Evolutionary conservation across 2,329 filamentous ascomycete species (phyloP).

Genomic region (Zalaria sp.): DNA sequence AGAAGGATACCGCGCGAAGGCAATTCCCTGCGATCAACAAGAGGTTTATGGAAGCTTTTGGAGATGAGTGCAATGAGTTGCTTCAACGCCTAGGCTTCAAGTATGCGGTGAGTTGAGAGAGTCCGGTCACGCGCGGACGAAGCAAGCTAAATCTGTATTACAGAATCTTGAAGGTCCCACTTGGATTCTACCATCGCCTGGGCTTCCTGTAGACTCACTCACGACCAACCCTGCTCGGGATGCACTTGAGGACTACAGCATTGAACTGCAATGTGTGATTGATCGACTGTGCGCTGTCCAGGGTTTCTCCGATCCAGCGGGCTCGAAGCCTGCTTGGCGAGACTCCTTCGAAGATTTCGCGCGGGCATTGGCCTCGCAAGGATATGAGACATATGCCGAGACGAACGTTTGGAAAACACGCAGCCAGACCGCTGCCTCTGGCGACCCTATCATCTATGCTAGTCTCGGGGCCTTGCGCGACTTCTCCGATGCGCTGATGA

Average conservation of each 20-base stretch:
- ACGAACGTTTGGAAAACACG: constrained; percentile 3
- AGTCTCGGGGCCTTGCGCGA: constrained; percentile 48
- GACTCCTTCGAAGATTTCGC: constrained; percentile 18
- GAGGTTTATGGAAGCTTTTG: constrained; percentile 49
- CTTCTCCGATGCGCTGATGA: constrained; percentile 47
- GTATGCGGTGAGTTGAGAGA: constrained; percentile 12
- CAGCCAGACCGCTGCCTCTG: too few relatives aligned
- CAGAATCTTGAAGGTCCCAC: constrained; percentile 3
- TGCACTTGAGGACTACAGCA: constrained; percentile 45
- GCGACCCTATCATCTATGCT: constrained; percentile 32
- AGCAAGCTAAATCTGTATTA: background rate
- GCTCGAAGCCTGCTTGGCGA: constrained; percentile 14
- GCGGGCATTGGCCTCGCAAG: constrained; percentile 17
- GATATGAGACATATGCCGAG: constrained; percentile 13
- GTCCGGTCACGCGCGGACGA: constrained; percentile 1
- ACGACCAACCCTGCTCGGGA: constrained; percentile 15
- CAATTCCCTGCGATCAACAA: constrained; percentile 47
- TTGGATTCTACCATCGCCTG: constrained; percentile 17
- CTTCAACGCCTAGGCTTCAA: constrained; percentile 45
- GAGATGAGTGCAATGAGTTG: constrained; percentile 44
- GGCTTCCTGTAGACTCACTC: constrained; percentile 8
- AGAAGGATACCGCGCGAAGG: constrained; percentile 34
- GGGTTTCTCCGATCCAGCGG: constrained; percentile 10
- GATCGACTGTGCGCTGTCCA: constrained; percentile 16
- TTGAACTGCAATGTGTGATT: constrained; percentile 43